phyloP scores from a whole-genome alignment of 2,329 filamentous ascomycete genomes.

The Furcasterigmium sp. region DNA sequence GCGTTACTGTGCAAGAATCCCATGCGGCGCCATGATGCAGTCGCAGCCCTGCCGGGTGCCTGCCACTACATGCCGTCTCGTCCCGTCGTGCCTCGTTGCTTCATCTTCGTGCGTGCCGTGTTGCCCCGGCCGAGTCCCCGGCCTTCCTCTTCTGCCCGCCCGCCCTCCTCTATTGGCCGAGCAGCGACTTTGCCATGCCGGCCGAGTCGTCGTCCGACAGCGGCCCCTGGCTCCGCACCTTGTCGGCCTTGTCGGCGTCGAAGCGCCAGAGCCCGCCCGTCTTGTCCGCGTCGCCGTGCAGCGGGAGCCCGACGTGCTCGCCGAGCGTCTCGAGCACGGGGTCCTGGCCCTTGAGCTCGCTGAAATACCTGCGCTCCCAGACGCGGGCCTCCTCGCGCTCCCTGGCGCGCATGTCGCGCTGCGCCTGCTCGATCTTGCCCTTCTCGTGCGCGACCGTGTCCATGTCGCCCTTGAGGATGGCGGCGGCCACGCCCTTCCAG shows the following conservation, averaged over 20 bases:
- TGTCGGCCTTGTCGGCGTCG: conserved; percentile 51
- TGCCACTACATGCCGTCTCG: not conserved
- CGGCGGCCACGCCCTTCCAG: conserved; percentile 80
- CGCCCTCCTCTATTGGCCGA: conserved; percentile 23
- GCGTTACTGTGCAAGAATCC: not conserved
- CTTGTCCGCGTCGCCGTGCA: conserved; percentile 52
- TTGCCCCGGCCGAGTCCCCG: not conserved
- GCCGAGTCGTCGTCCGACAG: conserved; percentile 45
- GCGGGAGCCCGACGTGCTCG: conserved; percentile 37
- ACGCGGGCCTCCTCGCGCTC: conserved; percentile 69
- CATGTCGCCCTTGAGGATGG: conserved; percentile 78
- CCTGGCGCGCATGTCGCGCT: conserved; percentile 66
- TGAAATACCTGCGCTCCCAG: conserved; percentile 87
- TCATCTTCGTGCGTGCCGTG: not conserved
- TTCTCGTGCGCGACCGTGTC: conserved; percentile 75
- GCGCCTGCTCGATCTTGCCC: conserved; percentile 81
- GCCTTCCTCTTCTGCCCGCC: not conserved
- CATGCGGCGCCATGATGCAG: not conserved
- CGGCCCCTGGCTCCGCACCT: conserved; percentile 51
- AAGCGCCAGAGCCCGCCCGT: conserved; percentile 58
- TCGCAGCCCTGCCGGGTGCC: not conserved
- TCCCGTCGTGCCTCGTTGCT: not conserved
- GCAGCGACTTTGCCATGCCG: conserved; percentile 35
- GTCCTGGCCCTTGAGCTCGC: conserved; percentile 40
- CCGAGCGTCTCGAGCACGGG: conserved; percentile 39